A percentile compares a stretch with the other conserved stretches of the same genome.
These are phyloP conservation scores for Theobroma cacao DNA, from an alignment of 345 rosid genomes.

Conservation along the genomic window DNA sequence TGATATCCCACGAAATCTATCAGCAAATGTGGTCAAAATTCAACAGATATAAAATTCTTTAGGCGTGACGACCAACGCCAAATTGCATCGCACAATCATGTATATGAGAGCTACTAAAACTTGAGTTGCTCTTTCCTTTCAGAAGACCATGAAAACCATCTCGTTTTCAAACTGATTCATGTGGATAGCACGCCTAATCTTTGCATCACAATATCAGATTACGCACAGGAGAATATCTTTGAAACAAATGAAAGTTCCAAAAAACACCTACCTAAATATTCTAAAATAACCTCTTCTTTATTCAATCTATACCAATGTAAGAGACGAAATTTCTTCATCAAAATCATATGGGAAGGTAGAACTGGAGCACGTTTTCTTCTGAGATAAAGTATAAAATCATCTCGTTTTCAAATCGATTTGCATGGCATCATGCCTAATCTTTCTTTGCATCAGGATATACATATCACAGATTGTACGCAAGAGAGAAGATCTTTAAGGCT, in stretches of 20 bases:
- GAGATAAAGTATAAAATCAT: not conserved
- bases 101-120: not conserved
- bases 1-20: constrained; percentile 19
- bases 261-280: not conserved
- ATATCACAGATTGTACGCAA: not conserved
- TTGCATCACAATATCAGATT: constrained; percentile 7
- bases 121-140: not conserved
- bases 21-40: constrained; percentile 10
- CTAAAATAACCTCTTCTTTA: not conserved
- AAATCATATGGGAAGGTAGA: not conserved
- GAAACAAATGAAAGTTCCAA: not conserved
- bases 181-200: not conserved
- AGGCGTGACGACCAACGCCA: not conserved
- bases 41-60: not conserved
- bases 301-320: not conserved
- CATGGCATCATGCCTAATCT: not conserved
- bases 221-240: constrained; percentile 10
- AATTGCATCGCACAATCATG: constrained; percentile 11
- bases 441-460: not conserved
- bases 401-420: constrained; percentile 1
- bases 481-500: not conserved
- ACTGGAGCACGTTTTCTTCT: not conserved
- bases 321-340: not conserved
- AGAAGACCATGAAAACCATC: not conserved
- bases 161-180: constrained; percentile 22